These are phyloP conservation scores for Paramecium bursaria DNA, from an alignment of 73 alveolate genomes.

Conservation along the genomic window DNA sequence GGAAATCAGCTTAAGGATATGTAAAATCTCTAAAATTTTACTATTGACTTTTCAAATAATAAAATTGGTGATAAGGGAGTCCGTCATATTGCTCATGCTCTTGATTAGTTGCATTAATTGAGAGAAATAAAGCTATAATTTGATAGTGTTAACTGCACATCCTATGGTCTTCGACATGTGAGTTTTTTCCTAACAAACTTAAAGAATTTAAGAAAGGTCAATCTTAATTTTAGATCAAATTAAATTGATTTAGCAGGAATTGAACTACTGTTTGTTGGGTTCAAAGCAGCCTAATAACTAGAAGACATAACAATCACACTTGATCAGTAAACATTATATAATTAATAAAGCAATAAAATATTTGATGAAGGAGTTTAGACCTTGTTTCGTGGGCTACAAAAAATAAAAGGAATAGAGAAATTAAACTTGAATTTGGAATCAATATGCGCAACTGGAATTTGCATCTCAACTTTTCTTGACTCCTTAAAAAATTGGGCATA, in stretches of 20 bases:
- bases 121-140: conserved; percentile 5
- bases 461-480: conserved; percentile 1
- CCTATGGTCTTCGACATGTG: conserved; percentile 46
- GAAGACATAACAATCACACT: background rate
- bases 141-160: conserved; percentile 42
- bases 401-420: background rate
- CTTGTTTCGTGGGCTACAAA: conserved; percentile 11
- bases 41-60: conserved; percentile 26
- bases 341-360: conserved; percentile 8
- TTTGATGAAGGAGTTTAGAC: conserved; percentile 51
- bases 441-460: background rate
- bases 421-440: conserved; percentile 4
- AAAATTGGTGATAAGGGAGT: conserved; percentile 45
- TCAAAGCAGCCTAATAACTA: conserved; percentile 1
- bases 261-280: conserved; percentile 29
- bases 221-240: conserved; percentile 29
- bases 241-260: conserved; percentile 13
- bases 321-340: conserved; percentile 10
- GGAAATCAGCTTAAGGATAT: background rate
- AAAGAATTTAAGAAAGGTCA: background rate
- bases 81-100: conserved; percentile 6
- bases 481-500: conserved; percentile 17
- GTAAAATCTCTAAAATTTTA: background rate
- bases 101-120: conserved; percentile 7
- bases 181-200: background rate